These are phyloP conservation scores for Leishmania tropica DNA, from an alignment of 208 protist genomes.

Conservation along the genomic window DNA sequence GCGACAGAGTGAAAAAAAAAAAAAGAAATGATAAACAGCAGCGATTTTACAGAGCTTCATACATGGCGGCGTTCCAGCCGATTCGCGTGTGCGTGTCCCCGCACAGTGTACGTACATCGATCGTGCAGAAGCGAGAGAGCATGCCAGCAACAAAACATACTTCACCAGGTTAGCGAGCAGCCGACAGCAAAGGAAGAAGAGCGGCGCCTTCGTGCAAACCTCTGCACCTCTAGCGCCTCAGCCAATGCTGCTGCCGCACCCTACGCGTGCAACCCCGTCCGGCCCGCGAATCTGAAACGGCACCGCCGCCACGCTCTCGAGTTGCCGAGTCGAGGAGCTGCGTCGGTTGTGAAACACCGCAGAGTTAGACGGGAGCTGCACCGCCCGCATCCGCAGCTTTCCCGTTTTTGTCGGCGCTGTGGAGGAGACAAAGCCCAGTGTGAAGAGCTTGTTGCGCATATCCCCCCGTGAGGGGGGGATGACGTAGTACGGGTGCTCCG, in stretches of 20 bases:
- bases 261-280: constrained; percentile 15
- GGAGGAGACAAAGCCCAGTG: constrained; percentile 37
- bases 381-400: constrained; percentile 35
- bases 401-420: constrained; percentile 31
- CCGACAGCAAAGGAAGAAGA: background rate
- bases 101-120: background rate
- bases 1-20: background rate
- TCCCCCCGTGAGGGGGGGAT: constrained; percentile 45
- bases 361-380: constrained; percentile 19
- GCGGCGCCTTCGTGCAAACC: too few species aligned
- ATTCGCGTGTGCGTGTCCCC: background rate
- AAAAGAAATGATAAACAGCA: background rate
- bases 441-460: constrained; percentile 36
- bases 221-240: background rate
- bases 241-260: constrained; percentile 14
- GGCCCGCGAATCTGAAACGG: constrained; percentile 18
- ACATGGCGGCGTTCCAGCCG: background rate
- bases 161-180: background rate
- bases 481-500: constrained; percentile 48
- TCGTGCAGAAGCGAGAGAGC: background rate
- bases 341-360: constrained; percentile 41
- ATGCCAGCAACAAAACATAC: too few species aligned
- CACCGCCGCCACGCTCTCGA: background rate
- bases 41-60: background rate
- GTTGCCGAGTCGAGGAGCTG: constrained; percentile 8